Conservation (phyloP, 768 basidiomycete genomes). For the Lactarius pseudohatsudake region DNA sequence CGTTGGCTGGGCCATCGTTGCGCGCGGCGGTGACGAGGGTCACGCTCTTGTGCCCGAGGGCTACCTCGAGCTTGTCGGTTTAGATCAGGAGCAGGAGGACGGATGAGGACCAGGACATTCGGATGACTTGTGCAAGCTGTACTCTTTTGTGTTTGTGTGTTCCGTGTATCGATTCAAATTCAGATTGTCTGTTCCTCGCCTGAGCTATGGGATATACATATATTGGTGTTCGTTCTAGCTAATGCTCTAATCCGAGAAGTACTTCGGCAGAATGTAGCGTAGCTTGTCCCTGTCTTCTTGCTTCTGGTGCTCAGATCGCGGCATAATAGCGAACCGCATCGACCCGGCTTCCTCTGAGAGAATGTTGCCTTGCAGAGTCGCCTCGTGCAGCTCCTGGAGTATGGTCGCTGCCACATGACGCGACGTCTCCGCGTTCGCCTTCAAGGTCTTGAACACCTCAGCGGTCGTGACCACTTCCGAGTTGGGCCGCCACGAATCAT, state of each 20-base stretch:
- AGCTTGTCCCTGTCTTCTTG: constrained; percentile 67
- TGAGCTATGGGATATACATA: neutral
- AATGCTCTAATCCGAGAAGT: constrained; percentile 46
- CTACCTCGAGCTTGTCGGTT: constrained; percentile 60
- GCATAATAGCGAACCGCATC: constrained; percentile 90
- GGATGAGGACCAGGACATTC: constrained; percentile 16
- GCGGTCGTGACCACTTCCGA: constrained; percentile 83
- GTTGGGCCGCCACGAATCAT: constrained; percentile 89
- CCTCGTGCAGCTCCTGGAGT: constrained; percentile 66
- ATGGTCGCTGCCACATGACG: constrained; percentile 70
- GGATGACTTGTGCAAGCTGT: constrained; percentile 1
- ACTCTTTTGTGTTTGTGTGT: constrained; percentile 3
- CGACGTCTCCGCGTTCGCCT: constrained; percentile 83
- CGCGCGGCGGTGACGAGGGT: constrained; percentile 42
- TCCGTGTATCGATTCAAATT: constrained; percentile 11
- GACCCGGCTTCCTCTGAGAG: constrained; percentile 70
- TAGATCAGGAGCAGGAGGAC: constrained; percentile 33
- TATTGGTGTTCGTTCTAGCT: neutral
- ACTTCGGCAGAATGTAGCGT: constrained; percentile 73
- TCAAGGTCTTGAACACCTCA: constrained; percentile 87
- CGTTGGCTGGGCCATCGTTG: constrained; percentile 78
- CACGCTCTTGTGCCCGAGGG: constrained; percentile 81
- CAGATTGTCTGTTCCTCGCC: neutral
- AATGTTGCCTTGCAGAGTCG: constrained; percentile 52
- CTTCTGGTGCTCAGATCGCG: constrained; percentile 52